These are phyloP conservation scores for Aurifilum marmelostoma DNA, from an alignment of 2,329 filamentous ascomycete species.

Conservation along the genomic window DNA sequence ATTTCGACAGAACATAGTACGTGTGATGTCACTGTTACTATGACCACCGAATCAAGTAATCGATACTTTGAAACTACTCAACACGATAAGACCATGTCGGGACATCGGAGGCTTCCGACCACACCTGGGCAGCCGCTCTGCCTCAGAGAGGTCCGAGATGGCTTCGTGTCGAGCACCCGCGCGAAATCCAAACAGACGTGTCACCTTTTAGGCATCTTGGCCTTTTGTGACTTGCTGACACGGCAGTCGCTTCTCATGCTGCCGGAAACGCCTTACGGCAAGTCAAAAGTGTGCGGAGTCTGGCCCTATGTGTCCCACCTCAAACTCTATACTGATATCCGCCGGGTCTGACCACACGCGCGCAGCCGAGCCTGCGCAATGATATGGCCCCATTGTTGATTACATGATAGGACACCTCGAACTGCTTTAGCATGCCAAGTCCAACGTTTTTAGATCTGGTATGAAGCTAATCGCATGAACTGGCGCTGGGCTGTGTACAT, in stretches of 20 bases:
- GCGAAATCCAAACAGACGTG: not conserved
- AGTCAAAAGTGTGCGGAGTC: not conserved
- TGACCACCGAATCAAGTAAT: too few species aligned
- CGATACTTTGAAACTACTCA: not conserved
- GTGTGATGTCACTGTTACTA: not conserved
- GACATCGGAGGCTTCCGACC: not conserved
- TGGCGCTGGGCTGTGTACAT: not conserved
- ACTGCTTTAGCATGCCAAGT: not conserved
- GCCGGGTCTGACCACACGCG: not conserved
- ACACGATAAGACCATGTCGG: not conserved
- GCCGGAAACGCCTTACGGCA: not conserved
- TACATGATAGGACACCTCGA: not conserved
- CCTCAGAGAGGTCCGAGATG: not conserved
- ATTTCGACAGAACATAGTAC: not conserved
- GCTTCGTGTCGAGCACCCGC: not conserved
- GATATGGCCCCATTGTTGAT: not conserved
- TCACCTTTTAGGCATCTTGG: not conserved
- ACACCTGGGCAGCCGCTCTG: not conserved
- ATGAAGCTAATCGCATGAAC: not conserved
- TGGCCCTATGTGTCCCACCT: not conserved
- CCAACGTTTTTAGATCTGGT: not conserved
- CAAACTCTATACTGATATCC: not conserved
- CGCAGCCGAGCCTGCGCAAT: not conserved
- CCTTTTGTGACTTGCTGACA: conserved; percentile 4
- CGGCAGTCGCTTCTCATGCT: not conserved